A percentile compares a stretch with the other conserved stretches of the same genome.
phyloP scores from a whole-genome alignment of 1,284 basidiomycete genomes.

The Ustanciosporium gigantosporum region DNA sequence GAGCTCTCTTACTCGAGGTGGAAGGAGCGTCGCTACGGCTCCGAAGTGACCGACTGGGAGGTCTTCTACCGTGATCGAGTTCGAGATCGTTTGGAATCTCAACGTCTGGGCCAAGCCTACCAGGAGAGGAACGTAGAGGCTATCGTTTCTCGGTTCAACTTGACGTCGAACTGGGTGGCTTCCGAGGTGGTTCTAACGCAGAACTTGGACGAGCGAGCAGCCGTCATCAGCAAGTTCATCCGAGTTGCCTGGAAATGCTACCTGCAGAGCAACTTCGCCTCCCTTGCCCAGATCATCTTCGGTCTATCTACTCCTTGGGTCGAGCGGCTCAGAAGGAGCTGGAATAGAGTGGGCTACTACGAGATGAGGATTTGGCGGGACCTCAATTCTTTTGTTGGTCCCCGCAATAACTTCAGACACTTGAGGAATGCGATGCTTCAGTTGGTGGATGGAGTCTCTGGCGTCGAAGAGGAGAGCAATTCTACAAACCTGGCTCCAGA shows the following conservation, averaged over 20 bases:
- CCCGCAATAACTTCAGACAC: slow-evolving; percentile 73
- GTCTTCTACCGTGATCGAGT: slow-evolving; percentile 77
- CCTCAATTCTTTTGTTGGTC: slow-evolving; percentile 72
- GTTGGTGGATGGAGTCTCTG: slow-evolving; percentile 18
- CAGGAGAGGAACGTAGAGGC: slow-evolving; percentile 62
- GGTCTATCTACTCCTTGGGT: slow-evolving; percentile 78
- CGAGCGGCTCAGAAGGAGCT: slow-evolving; percentile 71
- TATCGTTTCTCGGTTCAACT: slow-evolving; percentile 82
- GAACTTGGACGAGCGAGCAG: slow-evolving; percentile 67
- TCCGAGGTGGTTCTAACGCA: slow-evolving; percentile 70
- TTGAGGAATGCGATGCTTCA: slow-evolving; percentile 60
- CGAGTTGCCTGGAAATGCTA: slow-evolving; percentile 89
- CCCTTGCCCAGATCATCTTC: slow-evolving; percentile 77
- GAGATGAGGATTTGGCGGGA: slow-evolving; percentile 78
- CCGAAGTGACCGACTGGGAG: slow-evolving; percentile 79
- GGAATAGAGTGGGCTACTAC: slow-evolving; percentile 72
- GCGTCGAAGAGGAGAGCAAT: slow-evolving; percentile 24
- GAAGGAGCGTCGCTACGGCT: slow-evolving; percentile 60
- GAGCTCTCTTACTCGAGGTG: slow-evolving; percentile 70
- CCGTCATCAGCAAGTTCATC: slow-evolving; percentile 77
- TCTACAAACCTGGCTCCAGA: too few relatives aligned
- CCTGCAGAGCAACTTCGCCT: slow-evolving; percentile 76
- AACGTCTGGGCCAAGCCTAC: slow-evolving; percentile 52
- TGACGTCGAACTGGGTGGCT: slow-evolving; percentile 79
- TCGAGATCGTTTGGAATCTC: slow-evolving; percentile 70